Conservation (phyloP, 345 rosid genomes). For the Lumnitzera racemosa region DNA sequence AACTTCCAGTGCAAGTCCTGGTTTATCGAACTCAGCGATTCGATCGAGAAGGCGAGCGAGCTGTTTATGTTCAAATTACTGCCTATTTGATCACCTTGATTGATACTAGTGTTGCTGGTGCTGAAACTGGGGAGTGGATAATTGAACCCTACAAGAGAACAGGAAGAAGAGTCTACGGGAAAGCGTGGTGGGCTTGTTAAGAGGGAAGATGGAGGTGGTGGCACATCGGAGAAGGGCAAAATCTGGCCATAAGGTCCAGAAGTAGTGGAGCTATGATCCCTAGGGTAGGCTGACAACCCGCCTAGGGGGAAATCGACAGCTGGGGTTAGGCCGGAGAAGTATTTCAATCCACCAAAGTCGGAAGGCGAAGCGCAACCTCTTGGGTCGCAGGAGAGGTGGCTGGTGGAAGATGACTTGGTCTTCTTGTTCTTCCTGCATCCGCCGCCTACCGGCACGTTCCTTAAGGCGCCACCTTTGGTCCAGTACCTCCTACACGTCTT, state of each 20-base stretch:
- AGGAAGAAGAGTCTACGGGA: slow-evolving; percentile 1
- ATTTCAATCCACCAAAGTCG: slow-evolving; percentile 50
- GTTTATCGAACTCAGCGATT: slow-evolving; percentile 79
- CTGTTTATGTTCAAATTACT: slow-evolving; percentile 49
- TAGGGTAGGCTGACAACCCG: slow-evolving; percentile 20
- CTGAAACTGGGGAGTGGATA: slow-evolving; percentile 28
- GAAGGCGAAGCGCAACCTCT: slow-evolving; percentile 8
- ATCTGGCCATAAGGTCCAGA: slow-evolving; percentile 32
- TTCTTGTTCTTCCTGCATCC: slow-evolving; percentile 74
- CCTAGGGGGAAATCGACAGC: slow-evolving; percentile 75
- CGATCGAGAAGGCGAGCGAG: slow-evolving; percentile 73
- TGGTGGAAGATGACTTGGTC: slow-evolving; percentile 42
- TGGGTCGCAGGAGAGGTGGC: slow-evolving; percentile 30
- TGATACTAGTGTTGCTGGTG: slow-evolving; percentile 22
- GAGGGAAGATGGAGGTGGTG: neutral
- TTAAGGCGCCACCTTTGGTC: slow-evolving; percentile 78
- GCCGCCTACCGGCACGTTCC: slow-evolving; percentile 86
- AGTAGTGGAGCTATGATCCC: slow-evolving; percentile 20
- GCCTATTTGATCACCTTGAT: slow-evolving; percentile 24
- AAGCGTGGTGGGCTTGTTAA: neutral
- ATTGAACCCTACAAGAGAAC: slow-evolving; percentile 37
- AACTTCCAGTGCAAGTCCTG: slow-evolving; percentile 92
- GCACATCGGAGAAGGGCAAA: neutral
- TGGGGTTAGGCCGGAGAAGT: slow-evolving; percentile 53
- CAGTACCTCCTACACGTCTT: slow-evolving; percentile 80